Base-by-base conservation (phyloP, 2,329 filamentous ascomycete genomes). In the Pseudocercospora macadamiae region DNA sequence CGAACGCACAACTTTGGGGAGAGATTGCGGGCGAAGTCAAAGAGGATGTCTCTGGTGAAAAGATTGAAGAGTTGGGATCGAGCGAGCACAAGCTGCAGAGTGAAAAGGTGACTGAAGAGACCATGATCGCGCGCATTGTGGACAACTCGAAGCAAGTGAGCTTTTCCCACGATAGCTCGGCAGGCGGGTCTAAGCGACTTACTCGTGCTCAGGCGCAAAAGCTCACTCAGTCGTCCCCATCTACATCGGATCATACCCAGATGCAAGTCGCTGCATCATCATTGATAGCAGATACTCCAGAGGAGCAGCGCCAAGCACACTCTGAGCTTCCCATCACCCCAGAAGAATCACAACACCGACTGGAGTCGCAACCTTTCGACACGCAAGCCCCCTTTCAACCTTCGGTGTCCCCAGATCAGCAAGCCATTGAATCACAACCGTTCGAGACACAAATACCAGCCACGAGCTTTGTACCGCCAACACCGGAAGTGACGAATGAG, bases 401-500 rank as follows among this genome's bases (percentile, higher is more conserved):
- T n/a, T n/a, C n/a, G n/a, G n/a, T n/a, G 19, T 4, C 18, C 14
- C 16, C 48, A 3, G 45, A 63, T 14, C 55, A 64, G 47, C 36
- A 53, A 25, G 44, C 23, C 8, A 3, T 54, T 7, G 55, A 49
- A 18, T 55, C 59, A 26, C 55, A 55, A 25, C 55, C 45, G 6
- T 56, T 51, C 28, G 54, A 57, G 21, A 54, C 49, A 8, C 58
- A 60, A 21, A 19, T 54, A 28, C 48, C 37, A 39, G 8, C 34
- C 16, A 21, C 18, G 6, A 54, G 21, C 23, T 54, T 37, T 28
- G 45, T 75, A 5, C 73, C 72, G 7, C 65, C 72, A 19, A 76
- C 73, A 6, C 75, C 76, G 4, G 70, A 74, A 49, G 68, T 73
- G 23, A 77, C 75, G 0, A 55, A 57, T 5, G 49, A 61, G 19